Conservation (phyloP, 805 yeast genomes). For the Candida wancherniae region DNA sequence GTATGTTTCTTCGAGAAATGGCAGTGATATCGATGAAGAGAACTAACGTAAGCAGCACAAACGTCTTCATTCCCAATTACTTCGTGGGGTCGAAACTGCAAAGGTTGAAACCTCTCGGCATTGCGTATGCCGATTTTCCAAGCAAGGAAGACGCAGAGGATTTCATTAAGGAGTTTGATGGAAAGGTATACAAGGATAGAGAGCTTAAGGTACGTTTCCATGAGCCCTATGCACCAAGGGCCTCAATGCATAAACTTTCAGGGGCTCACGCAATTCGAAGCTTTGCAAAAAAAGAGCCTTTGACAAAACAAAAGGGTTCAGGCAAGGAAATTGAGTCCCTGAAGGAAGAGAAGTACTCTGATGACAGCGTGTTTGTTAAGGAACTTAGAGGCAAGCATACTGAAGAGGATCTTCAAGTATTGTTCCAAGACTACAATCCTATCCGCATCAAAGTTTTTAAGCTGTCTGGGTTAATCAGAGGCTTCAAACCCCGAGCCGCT, state of each 20-base stretch:
- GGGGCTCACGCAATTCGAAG: constrained; percentile 6
- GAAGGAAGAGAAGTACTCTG: constrained; percentile 23
- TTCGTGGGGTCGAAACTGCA: constrained; percentile 43
- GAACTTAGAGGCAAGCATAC: constrained; percentile 35
- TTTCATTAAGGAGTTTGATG: constrained; percentile 24
- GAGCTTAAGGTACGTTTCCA: constrained; percentile 37
- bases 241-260: constrained; percentile 19
- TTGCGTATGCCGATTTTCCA: constrained; percentile 39
- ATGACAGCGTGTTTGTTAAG: constrained; percentile 44
- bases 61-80: constrained; percentile 51
- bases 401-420: constrained; percentile 42
- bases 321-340: constrained; percentile 4
- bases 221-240: constrained; percentile 31
- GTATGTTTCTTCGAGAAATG: constrained; percentile 28
- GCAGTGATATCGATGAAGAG: neutral
- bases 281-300: constrained; percentile 2
- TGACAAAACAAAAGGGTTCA: constrained; percentile 3
- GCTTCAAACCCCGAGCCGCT: constrained; percentile 32
- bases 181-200: constrained; percentile 31
- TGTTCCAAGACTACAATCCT: constrained; percentile 40
- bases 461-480: constrained; percentile 25
- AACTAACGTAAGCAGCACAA: constrained; percentile 15
- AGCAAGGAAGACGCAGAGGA: constrained; percentile 24
- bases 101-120: constrained; percentile 50
- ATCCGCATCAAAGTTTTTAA: constrained; percentile 45